phyloP scores from a whole-genome alignment of 2,329 filamentous ascomycete species.

The Tolypocladium tropicale region DNA sequence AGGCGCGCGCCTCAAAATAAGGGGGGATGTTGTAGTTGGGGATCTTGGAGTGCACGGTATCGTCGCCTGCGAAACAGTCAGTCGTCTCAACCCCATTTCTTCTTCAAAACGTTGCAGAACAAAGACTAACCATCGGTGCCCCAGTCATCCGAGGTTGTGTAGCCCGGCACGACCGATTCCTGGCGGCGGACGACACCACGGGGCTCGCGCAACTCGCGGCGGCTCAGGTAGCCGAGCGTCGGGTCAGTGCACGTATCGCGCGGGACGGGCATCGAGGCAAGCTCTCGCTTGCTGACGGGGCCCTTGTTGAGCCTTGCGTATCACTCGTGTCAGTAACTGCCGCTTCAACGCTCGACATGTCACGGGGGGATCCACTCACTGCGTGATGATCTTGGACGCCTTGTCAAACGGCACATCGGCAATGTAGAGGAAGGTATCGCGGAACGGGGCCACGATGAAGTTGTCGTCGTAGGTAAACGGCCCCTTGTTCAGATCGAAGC shows the following conservation, averaged over 20 bases:
- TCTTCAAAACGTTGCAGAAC: neutral
- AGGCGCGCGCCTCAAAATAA: constrained; percentile 38
- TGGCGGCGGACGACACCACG: constrained; percentile 37
- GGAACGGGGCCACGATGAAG: constrained; percentile 47
- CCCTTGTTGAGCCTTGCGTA: constrained; percentile 29
- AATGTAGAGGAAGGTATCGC: constrained; percentile 42
- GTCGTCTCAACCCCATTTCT: neutral
- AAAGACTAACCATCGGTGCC: constrained; percentile 28
- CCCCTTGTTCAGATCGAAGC: constrained; percentile 53
- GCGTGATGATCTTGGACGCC: constrained; percentile 24
- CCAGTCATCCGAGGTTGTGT: constrained; percentile 46
- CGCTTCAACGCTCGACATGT: neutral
- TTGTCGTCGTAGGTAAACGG: constrained; percentile 45
- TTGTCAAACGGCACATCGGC: constrained; percentile 36
- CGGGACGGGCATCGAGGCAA: constrained; percentile 24
- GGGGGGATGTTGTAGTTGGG: constrained; percentile 35
- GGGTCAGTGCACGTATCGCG: constrained; percentile 39
- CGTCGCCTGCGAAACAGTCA: constrained; percentile 31
- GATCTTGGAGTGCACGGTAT: constrained; percentile 39
- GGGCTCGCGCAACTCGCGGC: constrained; percentile 13
- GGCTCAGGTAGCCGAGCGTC: constrained; percentile 14
- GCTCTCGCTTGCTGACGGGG: constrained; percentile 21
- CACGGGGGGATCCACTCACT: constrained; percentile 8
- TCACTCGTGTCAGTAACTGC: neutral
- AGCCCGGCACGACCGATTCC: constrained; percentile 35